These are phyloP conservation scores for Cubamyces lactineus DNA, from an alignment of 768 basidiomycete genomes.

Conservation along the genomic window DNA sequence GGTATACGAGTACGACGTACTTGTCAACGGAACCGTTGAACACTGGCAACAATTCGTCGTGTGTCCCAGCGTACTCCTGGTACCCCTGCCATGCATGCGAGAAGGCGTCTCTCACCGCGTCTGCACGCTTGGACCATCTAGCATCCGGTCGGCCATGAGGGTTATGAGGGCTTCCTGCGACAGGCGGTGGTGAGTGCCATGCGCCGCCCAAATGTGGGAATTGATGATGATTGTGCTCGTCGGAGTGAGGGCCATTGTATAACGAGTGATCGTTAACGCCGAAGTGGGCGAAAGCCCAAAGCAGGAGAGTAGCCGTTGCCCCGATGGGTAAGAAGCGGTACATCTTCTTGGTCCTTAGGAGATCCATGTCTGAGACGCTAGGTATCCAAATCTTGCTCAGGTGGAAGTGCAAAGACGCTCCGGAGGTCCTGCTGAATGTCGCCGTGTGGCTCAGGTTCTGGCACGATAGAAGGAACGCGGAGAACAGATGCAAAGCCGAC, in stretches of 20 bases:
- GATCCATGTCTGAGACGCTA: not conserved
- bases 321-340: constrained; percentile 17
- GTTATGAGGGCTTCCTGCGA: not conserved
- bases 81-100: constrained; percentile 70
- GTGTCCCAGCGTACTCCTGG: constrained; percentile 56
- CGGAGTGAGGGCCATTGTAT: constrained; percentile 5
- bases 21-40: constrained; percentile 50
- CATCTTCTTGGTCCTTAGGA: not conserved
- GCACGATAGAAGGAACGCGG: too few relatives aligned
- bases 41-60: constrained; percentile 65
- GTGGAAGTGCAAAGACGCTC: too few relatives aligned
- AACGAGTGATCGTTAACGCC: constrained; percentile 1
- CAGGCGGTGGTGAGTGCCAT: not conserved
- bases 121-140: constrained; percentile 57
- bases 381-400: not conserved
- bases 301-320: constrained; percentile 4
- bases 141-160: constrained; percentile 20
- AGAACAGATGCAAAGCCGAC: too few relatives aligned
- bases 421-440: too few relatives aligned
- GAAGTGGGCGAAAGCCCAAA: constrained; percentile 14
- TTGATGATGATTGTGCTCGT: constrained; percentile 6
- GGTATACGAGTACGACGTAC: constrained; percentile 40
- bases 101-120: constrained; percentile 64
- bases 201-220: constrained; percentile 1
- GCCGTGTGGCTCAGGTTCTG: too few relatives aligned